These are phyloP conservation scores for Penicillium sp. DNA, from an alignment of 2,329 filamentous ascomycete species.

Conservation along the genomic window DNA sequence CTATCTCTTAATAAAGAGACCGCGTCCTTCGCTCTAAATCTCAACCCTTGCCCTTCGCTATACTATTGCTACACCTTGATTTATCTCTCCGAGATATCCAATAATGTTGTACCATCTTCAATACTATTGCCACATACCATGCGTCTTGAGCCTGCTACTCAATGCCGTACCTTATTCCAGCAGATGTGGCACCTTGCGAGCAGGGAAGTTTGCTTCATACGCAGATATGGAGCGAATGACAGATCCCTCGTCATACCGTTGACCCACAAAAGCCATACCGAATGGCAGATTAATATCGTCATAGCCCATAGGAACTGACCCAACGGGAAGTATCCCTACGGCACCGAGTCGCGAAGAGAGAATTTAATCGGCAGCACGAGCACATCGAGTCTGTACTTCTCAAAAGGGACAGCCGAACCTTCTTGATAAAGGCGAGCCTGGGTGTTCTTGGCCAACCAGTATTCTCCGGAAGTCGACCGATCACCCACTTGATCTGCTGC, in stretches of 20 bases:
- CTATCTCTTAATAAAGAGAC: not conserved
- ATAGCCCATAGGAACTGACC: too few relatives aligned
- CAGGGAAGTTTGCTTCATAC: not conserved
- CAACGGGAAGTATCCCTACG: too few relatives aligned
- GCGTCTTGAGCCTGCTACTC: not conserved
- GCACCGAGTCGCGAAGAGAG: too few relatives aligned
- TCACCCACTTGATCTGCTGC: too few relatives aligned
- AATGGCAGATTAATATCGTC: too few relatives aligned
- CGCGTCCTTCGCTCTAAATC: not conserved
- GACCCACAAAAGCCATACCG: too few relatives aligned
- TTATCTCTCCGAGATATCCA: not conserved
- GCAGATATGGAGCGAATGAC: not conserved
- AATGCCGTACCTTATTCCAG: not conserved
- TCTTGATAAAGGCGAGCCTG: too few relatives aligned
- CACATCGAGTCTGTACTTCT: too few relatives aligned
- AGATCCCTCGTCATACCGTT: not conserved
- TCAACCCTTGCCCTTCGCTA: not conserved
- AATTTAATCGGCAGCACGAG: too few relatives aligned
- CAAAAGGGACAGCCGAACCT: too few relatives aligned
- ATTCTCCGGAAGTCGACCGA: too few relatives aligned
- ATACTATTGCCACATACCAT: slow-evolving; percentile 1
- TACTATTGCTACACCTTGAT: slow-evolving; percentile 1
- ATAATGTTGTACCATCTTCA: not conserved
- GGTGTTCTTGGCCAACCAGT: too few relatives aligned
- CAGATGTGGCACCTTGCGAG: slow-evolving; percentile 1